Percentiles rank a stretch among this genome's conserved stretches.
phyloP scores from a whole-genome alignment of 2,329 filamentous ascomycete genomes.

The Pestalotiopsis sp. region DNA sequence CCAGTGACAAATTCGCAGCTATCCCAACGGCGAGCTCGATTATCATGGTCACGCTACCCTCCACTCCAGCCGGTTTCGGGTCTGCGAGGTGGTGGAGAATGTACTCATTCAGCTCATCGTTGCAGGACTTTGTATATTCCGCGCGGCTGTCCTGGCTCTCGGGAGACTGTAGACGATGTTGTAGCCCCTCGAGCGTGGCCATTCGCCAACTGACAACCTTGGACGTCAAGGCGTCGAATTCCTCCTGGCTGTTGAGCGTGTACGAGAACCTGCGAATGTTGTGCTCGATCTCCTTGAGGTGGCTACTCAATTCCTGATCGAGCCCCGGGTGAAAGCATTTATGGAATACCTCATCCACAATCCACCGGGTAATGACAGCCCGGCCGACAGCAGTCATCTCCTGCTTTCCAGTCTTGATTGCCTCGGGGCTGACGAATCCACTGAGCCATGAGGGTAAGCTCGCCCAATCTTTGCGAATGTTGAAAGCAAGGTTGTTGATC shows the following conservation, averaged over 20 bases:
- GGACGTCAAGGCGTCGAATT: constrained; percentile 82
- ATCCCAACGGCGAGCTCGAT: constrained; percentile 88
- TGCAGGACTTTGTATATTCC: constrained; percentile 71
- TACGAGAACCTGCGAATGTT: constrained; percentile 82
- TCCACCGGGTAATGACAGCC: constrained; percentile 85
- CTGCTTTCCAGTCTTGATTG: constrained; percentile 84
- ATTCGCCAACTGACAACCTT: constrained; percentile 94
- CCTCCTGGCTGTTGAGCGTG: constrained; percentile 76
- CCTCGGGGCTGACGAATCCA: constrained; percentile 80
- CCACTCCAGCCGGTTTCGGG: constrained; percentile 78
- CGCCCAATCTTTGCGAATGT: constrained; percentile 94
- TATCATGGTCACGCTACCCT: constrained; percentile 89
- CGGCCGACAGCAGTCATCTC: constrained; percentile 97
- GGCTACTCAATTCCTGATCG: constrained; percentile 73
- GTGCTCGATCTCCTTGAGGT: constrained; percentile 84
- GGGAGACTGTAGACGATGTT: constrained; percentile 67
- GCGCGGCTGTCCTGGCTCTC: constrained; percentile 68
- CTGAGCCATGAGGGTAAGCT: constrained; percentile 79
- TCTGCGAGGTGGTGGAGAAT: constrained; percentile 76
- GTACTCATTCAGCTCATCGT: constrained; percentile 67
- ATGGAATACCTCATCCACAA: constrained; percentile 89
- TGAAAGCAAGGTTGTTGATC: constrained; percentile 93
- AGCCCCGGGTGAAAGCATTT: constrained; percentile 90
- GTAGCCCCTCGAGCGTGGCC: constrained; percentile 89
- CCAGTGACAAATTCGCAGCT: constrained; percentile 81